phyloP scores from a whole-genome alignment of 352 stramenopile genomes.

The Blastocystis sp. region DNA sequence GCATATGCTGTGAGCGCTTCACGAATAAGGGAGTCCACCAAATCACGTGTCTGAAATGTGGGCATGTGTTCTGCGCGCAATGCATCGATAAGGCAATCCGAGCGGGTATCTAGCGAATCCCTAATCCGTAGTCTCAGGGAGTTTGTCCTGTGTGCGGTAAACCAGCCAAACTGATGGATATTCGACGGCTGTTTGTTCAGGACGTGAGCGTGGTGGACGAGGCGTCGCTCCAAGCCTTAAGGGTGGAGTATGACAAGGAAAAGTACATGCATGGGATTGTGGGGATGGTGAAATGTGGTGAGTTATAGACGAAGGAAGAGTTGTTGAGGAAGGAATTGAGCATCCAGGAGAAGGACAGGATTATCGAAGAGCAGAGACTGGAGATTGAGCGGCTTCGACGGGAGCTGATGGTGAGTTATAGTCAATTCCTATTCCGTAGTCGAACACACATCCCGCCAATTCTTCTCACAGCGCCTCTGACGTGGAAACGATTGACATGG shows the following conservation, averaged over 20 bases:
- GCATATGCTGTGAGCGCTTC: slow-evolving; percentile 38
- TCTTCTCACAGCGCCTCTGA: neutral
- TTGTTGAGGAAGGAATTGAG: neutral
- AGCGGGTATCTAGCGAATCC: neutral
- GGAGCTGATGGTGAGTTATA: neutral
- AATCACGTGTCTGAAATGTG: slow-evolving; percentile 53
- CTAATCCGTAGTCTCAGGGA: slow-evolving; percentile 3
- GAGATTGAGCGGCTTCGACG: neutral
- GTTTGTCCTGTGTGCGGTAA: slow-evolving; percentile 20
- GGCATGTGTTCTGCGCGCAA: slow-evolving; percentile 46
- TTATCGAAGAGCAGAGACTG: neutral
- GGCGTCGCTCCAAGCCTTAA: neutral
- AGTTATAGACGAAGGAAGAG: slow-evolving; percentile 39
- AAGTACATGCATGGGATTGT: neutral
- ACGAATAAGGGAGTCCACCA: slow-evolving; percentile 30
- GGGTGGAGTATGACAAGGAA: neutral
- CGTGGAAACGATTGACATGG: no score
- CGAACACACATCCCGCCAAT: neutral
- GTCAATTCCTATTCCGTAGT: neutral
- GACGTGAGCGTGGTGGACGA: slow-evolving; percentile 16
- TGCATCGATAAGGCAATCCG: slow-evolving; percentile 21
- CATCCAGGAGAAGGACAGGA: neutral
- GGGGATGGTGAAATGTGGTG: neutral
- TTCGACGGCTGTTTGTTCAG: slow-evolving; percentile 13
- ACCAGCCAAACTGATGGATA: slow-evolving; percentile 29